Base-by-base conservation (phyloP, 2,329 filamentous ascomycete species). In the Anthostomella pinea region DNA sequence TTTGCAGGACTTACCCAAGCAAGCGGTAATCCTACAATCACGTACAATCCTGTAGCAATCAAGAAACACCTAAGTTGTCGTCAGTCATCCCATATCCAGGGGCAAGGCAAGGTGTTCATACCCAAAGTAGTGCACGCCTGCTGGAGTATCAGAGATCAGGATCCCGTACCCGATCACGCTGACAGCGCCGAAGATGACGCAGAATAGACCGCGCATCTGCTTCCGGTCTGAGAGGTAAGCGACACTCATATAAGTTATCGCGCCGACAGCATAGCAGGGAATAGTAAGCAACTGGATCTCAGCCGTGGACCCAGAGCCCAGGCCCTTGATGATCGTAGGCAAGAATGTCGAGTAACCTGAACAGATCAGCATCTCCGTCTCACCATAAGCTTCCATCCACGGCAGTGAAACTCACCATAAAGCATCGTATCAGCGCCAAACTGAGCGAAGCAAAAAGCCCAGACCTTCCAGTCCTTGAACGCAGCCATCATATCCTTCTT, bases 341-440 rank as follows among this genome's bases (percentile, higher is more conserved):
- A 91, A 64, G 55, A 90, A 90, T 0, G 83, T 88, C 32, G 79
- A 83, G 59, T 81, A 89, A 4, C 85, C 83, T 72, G 16, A 9
- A 22, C 23, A 24, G 10, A n/a, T 46, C 17, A 46, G 30, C 28
- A 28, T 13, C 27, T 26, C 16, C 6, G 26, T 5, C n/a, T n/a
- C 15, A n/a, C 18, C 7, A 25, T 25, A 25, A 15, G 14, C 3
- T 22, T 8, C 17, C 9, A 24, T 15, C 22, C 5, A 3, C 13
- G 8, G 10, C 10, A 15, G 7, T 6, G 3, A 24, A 25, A 37
- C 58, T 52, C 25, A 62, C 72, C 70, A 53, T 90, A 90, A 0
- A 90, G 69, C 77, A 89, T 85, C 1, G 81, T 86, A 52, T 88
- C 83, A 11, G 75, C 72, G 4, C 84, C 83, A 54, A 89, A 89